These are phyloP conservation scores for Cladophialophora immunda DNA, from an alignment of 2,329 filamentous ascomycete species.

Conservation along the genomic window DNA sequence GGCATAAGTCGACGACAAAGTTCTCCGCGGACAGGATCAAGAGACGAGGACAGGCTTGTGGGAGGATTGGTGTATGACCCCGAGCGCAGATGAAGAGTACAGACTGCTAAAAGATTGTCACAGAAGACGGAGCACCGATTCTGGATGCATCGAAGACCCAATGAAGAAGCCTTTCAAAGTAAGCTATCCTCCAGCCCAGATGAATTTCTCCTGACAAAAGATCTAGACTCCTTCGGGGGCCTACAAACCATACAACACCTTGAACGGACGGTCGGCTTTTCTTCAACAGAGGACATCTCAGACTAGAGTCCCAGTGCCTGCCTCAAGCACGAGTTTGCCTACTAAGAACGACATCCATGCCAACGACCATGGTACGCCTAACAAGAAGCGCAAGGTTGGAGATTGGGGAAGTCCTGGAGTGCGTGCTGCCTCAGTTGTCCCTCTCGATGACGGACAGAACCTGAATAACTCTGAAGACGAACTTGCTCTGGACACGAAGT, in stretches of 20 bases:
- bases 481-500: constrained; percentile 24
- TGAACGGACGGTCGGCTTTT: constrained; percentile 15
- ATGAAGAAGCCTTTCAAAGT: constrained; percentile 30
- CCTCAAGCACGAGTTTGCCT: background rate
- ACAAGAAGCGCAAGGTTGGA: constrained; percentile 32
- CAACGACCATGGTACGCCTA: constrained; percentile 26
- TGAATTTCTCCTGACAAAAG: constrained; percentile 5
- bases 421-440: constrained; percentile 14
- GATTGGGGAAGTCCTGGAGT: constrained; percentile 6
- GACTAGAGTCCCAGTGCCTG: background rate
- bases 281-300: constrained; percentile 17
- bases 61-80: constrained; percentile 29
- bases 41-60: constrained; percentile 30
- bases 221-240: constrained; percentile 1
- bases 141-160: constrained; percentile 26
- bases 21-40: constrained; percentile 6
- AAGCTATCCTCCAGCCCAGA: constrained; percentile 2
- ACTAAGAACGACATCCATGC: constrained; percentile 7
- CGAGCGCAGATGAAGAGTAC: background rate
- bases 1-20: background rate
- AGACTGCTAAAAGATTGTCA: constrained; percentile 18
- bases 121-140: constrained; percentile 22
- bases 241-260: constrained; percentile 22
- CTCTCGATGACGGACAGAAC: constrained; percentile 22
- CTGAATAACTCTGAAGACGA: constrained; percentile 33